Conservation (phyloP, 208 protist genomes). For the Crithidia brevicula region DNA sequence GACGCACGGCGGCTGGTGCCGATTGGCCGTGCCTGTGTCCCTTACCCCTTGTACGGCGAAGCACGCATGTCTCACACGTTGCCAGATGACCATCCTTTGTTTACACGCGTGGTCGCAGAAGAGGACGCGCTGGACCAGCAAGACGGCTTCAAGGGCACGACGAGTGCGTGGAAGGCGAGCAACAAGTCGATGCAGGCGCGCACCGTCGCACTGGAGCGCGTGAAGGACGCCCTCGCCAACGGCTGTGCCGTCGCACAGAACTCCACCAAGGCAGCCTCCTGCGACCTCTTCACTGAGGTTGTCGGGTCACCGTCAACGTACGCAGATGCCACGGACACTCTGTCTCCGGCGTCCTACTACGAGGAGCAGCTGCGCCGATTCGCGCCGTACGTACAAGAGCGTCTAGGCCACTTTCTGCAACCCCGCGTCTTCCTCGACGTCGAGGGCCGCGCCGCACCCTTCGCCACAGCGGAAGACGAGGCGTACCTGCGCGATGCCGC, state of each 20-base stretch:
- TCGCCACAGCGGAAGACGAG: constrained; percentile 36
- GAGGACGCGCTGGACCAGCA: not conserved
- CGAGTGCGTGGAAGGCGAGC: not conserved
- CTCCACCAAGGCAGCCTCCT: too few relatives aligned
- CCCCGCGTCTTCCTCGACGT: constrained; percentile 72
- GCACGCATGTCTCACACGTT: constrained; percentile 40
- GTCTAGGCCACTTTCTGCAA: constrained; percentile 70
- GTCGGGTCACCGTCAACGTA: too few relatives aligned
- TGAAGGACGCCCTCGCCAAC: constrained; percentile 11
- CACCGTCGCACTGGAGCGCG: constrained; percentile 19
- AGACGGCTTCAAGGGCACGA: not conserved
- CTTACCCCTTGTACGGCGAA: constrained; percentile 73
- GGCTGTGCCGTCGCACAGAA: not conserved
- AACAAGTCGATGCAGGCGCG: constrained; percentile 5
- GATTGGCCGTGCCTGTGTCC: constrained; percentile 64
- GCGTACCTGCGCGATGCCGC: not conserved
- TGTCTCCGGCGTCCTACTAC: constrained; percentile 49
- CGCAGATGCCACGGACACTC: constrained; percentile 14
- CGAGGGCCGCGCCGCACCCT: constrained; percentile 52
- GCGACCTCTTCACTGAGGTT: too few relatives aligned
- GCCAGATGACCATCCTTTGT: constrained; percentile 42
- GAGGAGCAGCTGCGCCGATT: constrained; percentile 42
- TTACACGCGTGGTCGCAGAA: constrained; percentile 59
- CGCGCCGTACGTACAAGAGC: constrained; percentile 50
- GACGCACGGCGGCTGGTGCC: constrained; percentile 57